Percentiles rank a stretch among this genome's conserved stretches.
Conservation (phyloP, 2,329 filamentous ascomycete species). For the Aspergillus terreus region DNA sequence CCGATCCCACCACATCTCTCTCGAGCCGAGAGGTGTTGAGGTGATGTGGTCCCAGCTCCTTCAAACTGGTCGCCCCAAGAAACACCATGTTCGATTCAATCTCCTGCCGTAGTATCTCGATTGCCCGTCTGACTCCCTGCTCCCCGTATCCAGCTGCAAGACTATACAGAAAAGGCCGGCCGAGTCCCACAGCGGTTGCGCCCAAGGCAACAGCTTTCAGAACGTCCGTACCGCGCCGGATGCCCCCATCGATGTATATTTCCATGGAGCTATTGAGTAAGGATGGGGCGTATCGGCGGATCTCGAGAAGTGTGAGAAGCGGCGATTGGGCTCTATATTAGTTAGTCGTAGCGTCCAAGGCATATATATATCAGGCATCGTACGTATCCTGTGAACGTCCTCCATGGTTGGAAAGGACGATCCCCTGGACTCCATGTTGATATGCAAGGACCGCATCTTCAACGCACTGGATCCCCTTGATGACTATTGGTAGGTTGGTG, state of each 20-base stretch:
- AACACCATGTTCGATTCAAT: slow-evolving; percentile 35
- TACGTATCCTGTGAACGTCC: slow-evolving; percentile 47
- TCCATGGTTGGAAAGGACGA: slow-evolving; percentile 39
- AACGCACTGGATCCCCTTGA: slow-evolving; percentile 45
- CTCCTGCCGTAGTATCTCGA: slow-evolving; percentile 31
- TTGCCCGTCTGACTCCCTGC: slow-evolving; percentile 49
- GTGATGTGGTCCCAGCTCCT: slow-evolving; percentile 26
- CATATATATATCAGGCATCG: background rate
- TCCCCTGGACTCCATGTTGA: slow-evolving; percentile 44
- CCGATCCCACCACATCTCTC: slow-evolving; percentile 26
- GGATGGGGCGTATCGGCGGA: slow-evolving; percentile 58
- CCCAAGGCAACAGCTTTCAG: slow-evolving; percentile 65
- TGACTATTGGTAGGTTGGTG: slow-evolving; percentile 32
- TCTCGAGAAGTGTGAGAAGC: slow-evolving; percentile 59
- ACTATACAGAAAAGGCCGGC: slow-evolving; percentile 58
- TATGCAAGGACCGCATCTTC: slow-evolving; percentile 49
- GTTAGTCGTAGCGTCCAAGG: background rate
- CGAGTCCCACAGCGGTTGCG: slow-evolving; percentile 61
- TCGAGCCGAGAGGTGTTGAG: slow-evolving; percentile 30
- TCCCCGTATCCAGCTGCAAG: slow-evolving; percentile 56
- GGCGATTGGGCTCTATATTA: slow-evolving; percentile 38
- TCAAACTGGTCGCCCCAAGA: slow-evolving; percentile 24
- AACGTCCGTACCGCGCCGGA: slow-evolving; percentile 63
- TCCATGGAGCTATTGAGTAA: slow-evolving; percentile 56
- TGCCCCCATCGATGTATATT: slow-evolving; percentile 62